Percentiles rank a stretch among this genome's conserved stretches.
Conservation (phyloP, 441 rosid species). For the Pelargonium citronellum region DNA sequence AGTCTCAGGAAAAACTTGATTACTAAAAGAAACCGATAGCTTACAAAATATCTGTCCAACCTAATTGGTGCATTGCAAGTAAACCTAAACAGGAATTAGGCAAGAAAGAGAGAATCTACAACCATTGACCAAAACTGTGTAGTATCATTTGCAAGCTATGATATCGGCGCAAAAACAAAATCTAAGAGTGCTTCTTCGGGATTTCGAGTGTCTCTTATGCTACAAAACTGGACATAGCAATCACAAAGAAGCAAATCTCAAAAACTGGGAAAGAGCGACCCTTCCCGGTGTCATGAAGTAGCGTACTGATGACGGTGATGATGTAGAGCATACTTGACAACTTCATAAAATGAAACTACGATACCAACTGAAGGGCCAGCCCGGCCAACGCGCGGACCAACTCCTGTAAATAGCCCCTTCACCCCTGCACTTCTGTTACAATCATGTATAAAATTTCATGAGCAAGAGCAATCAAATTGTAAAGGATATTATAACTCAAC, state of each 20-base stretch:
- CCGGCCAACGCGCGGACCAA: conserved; percentile 84
- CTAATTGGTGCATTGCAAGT: not conserved
- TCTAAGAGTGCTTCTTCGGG: not conserved
- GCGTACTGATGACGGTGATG: conserved; percentile 24
- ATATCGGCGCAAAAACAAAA: not conserved
- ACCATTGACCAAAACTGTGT: not conserved
- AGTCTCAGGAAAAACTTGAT: too few species aligned
- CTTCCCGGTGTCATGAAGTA: conserved; percentile 21
- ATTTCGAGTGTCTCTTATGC: conserved; percentile 10
- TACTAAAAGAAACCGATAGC: too few species aligned
- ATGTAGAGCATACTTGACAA: conserved; percentile 66
- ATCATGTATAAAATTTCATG: not conserved
- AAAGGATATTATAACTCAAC: not conserved
- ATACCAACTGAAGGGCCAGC: conserved; percentile 98
- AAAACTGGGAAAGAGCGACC: not conserved
- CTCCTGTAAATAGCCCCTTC: conserved; percentile 80
- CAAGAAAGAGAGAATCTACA: not conserved
- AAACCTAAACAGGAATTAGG: not conserved
- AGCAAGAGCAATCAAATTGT: conserved; percentile 8
- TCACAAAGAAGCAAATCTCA: not conserved
- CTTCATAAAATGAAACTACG: conserved; percentile 90
- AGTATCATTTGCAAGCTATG: not conserved
- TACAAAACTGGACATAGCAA: conserved; percentile 10
- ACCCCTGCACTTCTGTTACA: conserved; percentile 66
- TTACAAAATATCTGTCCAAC: too few species aligned